Evolutionary conservation across 2,329 filamentous ascomycete genomes (phyloP).

Genomic region (Stachybotrys elegans): DNA sequence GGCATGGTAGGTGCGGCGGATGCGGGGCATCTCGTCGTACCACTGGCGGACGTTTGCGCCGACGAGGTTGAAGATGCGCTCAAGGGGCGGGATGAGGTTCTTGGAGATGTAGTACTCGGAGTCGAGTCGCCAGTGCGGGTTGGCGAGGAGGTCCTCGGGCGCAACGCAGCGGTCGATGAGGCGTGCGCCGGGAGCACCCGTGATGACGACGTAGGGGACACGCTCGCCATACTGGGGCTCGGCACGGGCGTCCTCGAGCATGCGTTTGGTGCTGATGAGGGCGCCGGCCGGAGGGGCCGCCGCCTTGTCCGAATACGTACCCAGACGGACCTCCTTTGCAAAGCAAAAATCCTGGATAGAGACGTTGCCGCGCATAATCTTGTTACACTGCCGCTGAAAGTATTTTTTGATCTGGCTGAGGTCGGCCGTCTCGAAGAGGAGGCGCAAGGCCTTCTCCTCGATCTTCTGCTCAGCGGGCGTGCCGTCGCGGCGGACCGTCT

Average conservation of each 20-base stretch:
- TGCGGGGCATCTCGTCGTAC: slow-evolving; percentile 96
- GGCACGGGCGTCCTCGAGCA: slow-evolving; percentile 78
- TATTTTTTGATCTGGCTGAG: slow-evolving; percentile 84
- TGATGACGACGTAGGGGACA: slow-evolving; percentile 89
- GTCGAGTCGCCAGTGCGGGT: slow-evolving; percentile 76
- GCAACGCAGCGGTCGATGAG: slow-evolving; percentile 87
- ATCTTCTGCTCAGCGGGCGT: slow-evolving; percentile 96
- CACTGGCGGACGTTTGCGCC: slow-evolving; percentile 85
- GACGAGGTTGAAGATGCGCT: slow-evolving; percentile 94
- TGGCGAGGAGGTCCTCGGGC: slow-evolving; percentile 74
- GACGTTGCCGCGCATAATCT: slow-evolving; percentile 85
- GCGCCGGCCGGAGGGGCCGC: slow-evolving; percentile 82
- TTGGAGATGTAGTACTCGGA: slow-evolving; percentile 96
- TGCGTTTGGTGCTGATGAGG: slow-evolving; percentile 77
- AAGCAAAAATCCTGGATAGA: slow-evolving; percentile 96
- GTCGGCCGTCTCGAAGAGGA: slow-evolving; percentile 86
- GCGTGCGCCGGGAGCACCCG: slow-evolving; percentile 78
- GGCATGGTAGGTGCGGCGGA: slow-evolving; percentile 59
- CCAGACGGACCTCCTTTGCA: slow-evolving; percentile 83
- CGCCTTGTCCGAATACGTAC: slow-evolving; percentile 74
- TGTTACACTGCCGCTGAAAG: slow-evolving; percentile 83
- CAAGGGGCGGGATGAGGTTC: slow-evolving; percentile 89
- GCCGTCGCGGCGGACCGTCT: slow-evolving; percentile 91
- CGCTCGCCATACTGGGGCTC: slow-evolving; percentile 95
- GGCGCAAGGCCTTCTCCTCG: slow-evolving; percentile 82